Evolutionary conservation across 345 rosid genomes (phyloP), one percentile per base, ranked within the genome.

Genomic region (Ceriops decandra): DNA sequence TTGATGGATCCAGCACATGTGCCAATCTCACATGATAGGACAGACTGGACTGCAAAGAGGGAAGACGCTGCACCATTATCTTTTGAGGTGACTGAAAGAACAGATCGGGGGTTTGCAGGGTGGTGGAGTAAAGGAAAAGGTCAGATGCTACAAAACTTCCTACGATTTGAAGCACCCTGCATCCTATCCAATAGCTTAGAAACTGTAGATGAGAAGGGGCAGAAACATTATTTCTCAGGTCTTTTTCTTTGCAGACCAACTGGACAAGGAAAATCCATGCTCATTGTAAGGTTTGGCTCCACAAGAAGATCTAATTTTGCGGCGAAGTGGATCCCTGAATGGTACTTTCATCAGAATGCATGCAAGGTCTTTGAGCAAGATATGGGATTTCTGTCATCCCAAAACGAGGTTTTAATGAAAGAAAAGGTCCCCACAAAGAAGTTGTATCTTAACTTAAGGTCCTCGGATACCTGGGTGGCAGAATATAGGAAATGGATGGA

Each of bases 401-500:
- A 93, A 60, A 93, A 91, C 38, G 95, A 93, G 79, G 77, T 89
- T 60, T 69, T 91, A 52, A 71, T 91, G 74, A 93, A 81, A 71
- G 98, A 88, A 80, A 89, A 85, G 72, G 89, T 88, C 35, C 96
- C 97, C 21, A 93, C 98, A 0, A 91, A 85, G 70, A 85, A 91
- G 31, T 73, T 91, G 63, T 93, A 93, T 75, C 79, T 91, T 1
- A 88, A 87, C 64, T 62, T 93, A 15, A 87, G 73, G 81, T 93
- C 98, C 38, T 91, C 89, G 0, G 98, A 93, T 78, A 87, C 95
- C 20, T 91, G 97, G 96, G 91, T 93, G 19, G 82, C 87, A 1
- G 96, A 93, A 58, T 93, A 93, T 80, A 75, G 98, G 82, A 91
- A 91, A 68, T 91, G 97, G 97, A 93, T 91, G 97, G 97, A 93